A percentile compares a stretch with the other conserved stretches of the same genome.
Evolutionary conservation across 768 basidiomycete genomes (phyloP).

Genomic region (Termitomyces eurrhizus): DNA sequence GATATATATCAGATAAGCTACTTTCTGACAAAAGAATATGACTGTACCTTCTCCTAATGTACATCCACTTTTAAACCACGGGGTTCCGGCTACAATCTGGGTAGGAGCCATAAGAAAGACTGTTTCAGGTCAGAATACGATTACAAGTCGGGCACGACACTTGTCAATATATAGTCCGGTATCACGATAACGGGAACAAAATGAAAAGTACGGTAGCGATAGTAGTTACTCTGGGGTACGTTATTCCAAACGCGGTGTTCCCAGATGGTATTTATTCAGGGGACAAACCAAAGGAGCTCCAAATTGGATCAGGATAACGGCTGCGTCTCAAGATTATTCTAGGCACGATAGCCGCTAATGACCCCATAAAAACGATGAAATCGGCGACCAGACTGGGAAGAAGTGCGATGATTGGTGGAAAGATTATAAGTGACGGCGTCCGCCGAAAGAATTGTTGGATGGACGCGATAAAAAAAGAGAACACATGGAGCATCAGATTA

Average conservation of each 20-base stretch:
- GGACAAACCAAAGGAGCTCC: not conserved
- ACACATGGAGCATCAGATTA: not conserved
- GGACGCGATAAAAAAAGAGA: constrained; percentile 11
- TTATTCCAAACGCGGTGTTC: constrained; percentile 25
- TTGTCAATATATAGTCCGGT: constrained; percentile 11
- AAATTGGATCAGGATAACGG: not conserved
- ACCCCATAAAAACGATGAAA: not conserved
- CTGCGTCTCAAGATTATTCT: constrained; percentile 3
- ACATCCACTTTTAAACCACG: constrained; percentile 50
- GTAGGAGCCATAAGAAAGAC: constrained; percentile 14
- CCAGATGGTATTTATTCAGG: constrained; percentile 12
- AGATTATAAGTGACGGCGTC: constrained; percentile 4
- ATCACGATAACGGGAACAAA: not conserved
- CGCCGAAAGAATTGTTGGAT: constrained; percentile 7
- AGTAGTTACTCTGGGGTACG: constrained; percentile 19
- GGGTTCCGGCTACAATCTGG: constrained; percentile 37
- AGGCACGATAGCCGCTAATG: not conserved
- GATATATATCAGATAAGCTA: constrained; percentile 16
- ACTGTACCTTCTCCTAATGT: constrained; percentile 58
- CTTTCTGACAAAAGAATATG: not conserved
- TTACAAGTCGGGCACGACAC: not conserved
- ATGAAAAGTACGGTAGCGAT: constrained; percentile 10
- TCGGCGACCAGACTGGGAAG: constrained; percentile 1
- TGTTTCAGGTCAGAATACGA: not conserved
- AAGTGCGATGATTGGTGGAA: constrained; percentile 10